Evolutionary conservation across 2,329 filamentous ascomycete genomes (phyloP).

Genomic region (Pyrenophora graminea): DNA sequence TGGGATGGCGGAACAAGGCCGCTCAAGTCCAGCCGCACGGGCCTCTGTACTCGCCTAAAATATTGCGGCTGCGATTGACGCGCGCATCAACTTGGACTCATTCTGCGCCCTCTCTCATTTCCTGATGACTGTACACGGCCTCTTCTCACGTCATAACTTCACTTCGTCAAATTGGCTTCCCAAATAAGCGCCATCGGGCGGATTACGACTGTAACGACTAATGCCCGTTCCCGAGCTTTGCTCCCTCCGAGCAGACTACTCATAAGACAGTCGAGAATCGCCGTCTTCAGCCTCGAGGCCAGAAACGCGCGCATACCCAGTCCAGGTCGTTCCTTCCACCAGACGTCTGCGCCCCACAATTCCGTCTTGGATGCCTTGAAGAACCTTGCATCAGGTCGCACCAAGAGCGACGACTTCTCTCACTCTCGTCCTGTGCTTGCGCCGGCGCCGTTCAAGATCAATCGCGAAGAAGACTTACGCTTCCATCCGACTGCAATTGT

Average conservation of each 20-base stretch:
- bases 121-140: conserved; percentile 7
- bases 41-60: conserved; percentile 8
- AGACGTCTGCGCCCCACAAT: conserved; percentile 1
- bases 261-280: not conserved
- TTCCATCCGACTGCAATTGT: too few relatives aligned
- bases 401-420: not conserved
- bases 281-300: conserved; percentile 4
- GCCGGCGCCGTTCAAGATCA: too few relatives aligned
- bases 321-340: not conserved
- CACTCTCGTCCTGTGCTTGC: too few relatives aligned
- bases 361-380: conserved; percentile 5
- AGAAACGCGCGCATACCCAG: not conserved
- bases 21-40: conserved; percentile 6
- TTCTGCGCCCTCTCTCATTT: not conserved
- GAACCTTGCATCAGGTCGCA: conserved; percentile 3
- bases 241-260: conserved; percentile 13
- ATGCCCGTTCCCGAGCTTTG: conserved; percentile 16
- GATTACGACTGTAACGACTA: conserved; percentile 32
- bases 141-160: conserved; percentile 12
- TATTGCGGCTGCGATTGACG: conserved; percentile 10
- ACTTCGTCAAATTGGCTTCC: conserved; percentile 38
- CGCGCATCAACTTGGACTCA: conserved; percentile 5
- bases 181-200: conserved; percentile 26
- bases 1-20: conserved; percentile 2
- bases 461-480: too few relatives aligned